Conservation (phyloP, 345 rosid species). For the Citrus maxima region DNA sequence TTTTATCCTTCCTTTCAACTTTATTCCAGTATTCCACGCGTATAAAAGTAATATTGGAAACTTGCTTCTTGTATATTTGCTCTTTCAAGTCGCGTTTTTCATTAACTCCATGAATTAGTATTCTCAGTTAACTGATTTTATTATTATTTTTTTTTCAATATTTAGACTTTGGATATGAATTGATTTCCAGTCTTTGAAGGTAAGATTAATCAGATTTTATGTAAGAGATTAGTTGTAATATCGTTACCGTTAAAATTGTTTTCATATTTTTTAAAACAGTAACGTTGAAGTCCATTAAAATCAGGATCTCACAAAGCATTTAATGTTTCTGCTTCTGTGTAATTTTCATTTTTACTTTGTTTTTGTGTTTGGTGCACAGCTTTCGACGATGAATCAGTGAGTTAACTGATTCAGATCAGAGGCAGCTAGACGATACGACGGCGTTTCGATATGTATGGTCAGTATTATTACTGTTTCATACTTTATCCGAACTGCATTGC, state of each 20-base stretch:
- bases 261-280: not conserved
- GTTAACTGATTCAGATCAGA: slow-evolving; percentile 27
- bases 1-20: slow-evolving; percentile 11
- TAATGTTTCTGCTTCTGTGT: not conserved
- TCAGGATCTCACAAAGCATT: slow-evolving; percentile 5
- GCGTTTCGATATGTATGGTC: not conserved
- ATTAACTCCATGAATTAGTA: not conserved
- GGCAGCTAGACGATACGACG: slow-evolving; percentile 16
- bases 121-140: not conserved
- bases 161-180: not conserved
- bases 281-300: slow-evolving; percentile 23
- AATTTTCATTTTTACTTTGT: not conserved
- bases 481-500: slow-evolving; percentile 22
- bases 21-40: slow-evolving; percentile 15
- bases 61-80: slow-evolving; percentile 7
- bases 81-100: slow-evolving; percentile 13
- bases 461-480: not conserved
- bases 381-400: slow-evolving; percentile 9
- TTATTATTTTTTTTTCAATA: not conserved
- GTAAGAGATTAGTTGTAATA: not conserved
- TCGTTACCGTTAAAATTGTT: not conserved
- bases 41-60: not conserved
- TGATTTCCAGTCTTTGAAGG: not conserved
- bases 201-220: not conserved
- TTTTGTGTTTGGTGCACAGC: slow-evolving; percentile 16